phyloP scores from a whole-genome alignment of 306 rosid species.

The Quercus cerris region DNA sequence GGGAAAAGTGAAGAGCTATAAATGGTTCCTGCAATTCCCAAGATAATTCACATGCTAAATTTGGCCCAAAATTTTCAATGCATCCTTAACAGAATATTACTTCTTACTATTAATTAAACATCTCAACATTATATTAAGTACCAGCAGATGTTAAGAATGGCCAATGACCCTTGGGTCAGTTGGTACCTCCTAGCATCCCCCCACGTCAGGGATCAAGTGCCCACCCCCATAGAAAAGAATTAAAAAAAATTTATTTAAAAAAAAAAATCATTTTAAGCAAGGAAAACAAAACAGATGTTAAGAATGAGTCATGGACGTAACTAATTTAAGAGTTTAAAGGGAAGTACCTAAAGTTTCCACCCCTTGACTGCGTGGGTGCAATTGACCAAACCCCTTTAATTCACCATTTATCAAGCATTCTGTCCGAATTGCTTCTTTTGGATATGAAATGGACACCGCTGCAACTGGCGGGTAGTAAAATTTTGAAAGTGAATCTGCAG shows the following conservation, averaged over 20 bases:
- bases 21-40: slow-evolving; percentile 74
- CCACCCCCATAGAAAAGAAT: too few relatives aligned
- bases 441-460: slow-evolving; percentile 89
- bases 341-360: slow-evolving; percentile 84
- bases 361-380: slow-evolving; percentile 98
- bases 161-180: too few relatives aligned
- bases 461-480: slow-evolving; percentile 96
- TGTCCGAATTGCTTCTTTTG: slow-evolving; percentile 85
- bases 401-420: slow-evolving; percentile 85
- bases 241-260: too few relatives aligned
- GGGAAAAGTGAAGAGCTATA: slow-evolving; percentile 98
- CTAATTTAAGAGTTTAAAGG: background rate
- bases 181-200: too few relatives aligned
- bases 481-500: slow-evolving; percentile 87
- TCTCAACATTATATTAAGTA: background rate
- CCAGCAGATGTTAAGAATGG: background rate
- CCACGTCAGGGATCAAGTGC: too few relatives aligned
- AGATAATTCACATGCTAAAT: slow-evolving; percentile 17
- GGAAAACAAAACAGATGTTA: too few relatives aligned
- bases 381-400: slow-evolving; percentile 91
- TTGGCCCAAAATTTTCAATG: slow-evolving; percentile 21
- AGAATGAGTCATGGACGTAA: background rate
- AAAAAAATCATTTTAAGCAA: too few relatives aligned
- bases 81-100: background rate
- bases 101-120: background rate